phyloP scores from a whole-genome alignment of 768 basidiomycete species.

The Suillus occidentalis region DNA sequence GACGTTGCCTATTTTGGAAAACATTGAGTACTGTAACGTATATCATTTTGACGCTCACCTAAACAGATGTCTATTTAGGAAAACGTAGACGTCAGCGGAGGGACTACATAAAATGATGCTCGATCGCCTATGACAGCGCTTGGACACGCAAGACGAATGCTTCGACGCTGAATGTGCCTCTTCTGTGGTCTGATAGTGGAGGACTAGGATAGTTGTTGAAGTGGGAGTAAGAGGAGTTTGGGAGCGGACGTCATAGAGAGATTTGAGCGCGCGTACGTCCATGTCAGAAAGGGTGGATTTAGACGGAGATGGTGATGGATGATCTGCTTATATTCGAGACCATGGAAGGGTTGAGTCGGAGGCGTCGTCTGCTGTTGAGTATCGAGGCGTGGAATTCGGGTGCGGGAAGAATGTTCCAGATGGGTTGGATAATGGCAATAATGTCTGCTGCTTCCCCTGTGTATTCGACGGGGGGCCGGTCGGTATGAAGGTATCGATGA shows the following conservation, averaged over 20 bases:
- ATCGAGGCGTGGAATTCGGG: slow-evolving; percentile 77
- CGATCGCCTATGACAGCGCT: slow-evolving; percentile 83
- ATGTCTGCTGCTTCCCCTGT: slow-evolving; percentile 53
- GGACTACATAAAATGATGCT: slow-evolving; percentile 34
- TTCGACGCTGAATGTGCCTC: slow-evolving; percentile 60
- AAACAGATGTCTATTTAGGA: not conserved
- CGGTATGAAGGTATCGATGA: slow-evolving; percentile 19
- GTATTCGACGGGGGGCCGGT: slow-evolving; percentile 30
- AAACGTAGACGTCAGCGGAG: not conserved
- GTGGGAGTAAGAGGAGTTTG: slow-evolving; percentile 13
- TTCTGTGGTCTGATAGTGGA: slow-evolving; percentile 17
- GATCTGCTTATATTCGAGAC: slow-evolving; percentile 33
- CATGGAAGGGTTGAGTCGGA: slow-evolving; percentile 49
- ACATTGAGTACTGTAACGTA: no score
- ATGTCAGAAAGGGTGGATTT: slow-evolving; percentile 57
- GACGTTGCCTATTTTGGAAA: no score
- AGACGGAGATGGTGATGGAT: slow-evolving; percentile 16
- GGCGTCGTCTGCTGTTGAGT: slow-evolving; percentile 47
- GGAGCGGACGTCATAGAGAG: slow-evolving; percentile 58
- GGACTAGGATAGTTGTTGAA: slow-evolving; percentile 4
- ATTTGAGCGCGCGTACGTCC: slow-evolving; percentile 84
- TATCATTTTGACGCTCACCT: not conserved
- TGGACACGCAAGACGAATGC: slow-evolving; percentile 77
- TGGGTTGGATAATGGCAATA: slow-evolving; percentile 60
- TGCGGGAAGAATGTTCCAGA: slow-evolving; percentile 85